Conservation (phyloP, 129 eudicot species). For the Helianthus tuberosus region DNA sequence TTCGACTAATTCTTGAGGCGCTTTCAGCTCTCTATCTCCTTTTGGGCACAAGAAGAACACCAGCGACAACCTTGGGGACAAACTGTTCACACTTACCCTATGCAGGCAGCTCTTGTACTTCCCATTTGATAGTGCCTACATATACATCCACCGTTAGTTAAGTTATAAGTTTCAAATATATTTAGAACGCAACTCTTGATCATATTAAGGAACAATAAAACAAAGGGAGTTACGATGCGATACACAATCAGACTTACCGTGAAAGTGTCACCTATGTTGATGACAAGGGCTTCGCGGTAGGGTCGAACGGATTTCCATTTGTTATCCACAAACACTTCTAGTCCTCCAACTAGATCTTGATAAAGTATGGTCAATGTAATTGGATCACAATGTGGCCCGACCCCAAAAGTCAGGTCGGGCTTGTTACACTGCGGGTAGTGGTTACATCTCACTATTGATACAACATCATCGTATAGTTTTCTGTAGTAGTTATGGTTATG, state of each 20-base stretch:
- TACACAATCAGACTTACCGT: conserved; percentile 17
- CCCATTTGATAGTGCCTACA: conserved; percentile 72
- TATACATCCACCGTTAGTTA: background rate
- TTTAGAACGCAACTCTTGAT: too few species aligned
- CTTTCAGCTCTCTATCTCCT: conserved; percentile 48
- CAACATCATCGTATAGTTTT: conserved; percentile 45
- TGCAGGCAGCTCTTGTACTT: conserved; percentile 62
- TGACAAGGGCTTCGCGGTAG: conserved; percentile 50
- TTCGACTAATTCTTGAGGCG: conserved; percentile 37
- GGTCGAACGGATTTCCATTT: conserved; percentile 63
- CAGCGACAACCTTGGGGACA: conserved; percentile 45
- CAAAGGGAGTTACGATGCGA: background rate
- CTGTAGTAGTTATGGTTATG: conserved; percentile 29
- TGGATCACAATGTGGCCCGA: conserved; percentile 79
- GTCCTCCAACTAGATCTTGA: conserved; percentile 78
- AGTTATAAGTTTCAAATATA: too few species aligned
- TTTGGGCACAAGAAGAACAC: conserved; percentile 56
- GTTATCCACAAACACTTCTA: conserved; percentile 50
- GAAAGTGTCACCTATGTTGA: conserved; percentile 84
- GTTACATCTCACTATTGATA: conserved; percentile 63
- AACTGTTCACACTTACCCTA: conserved; percentile 51
- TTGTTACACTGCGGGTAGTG: conserved; percentile 58
- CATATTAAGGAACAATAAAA: background rate
- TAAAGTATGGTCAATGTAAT: conserved; percentile 65
- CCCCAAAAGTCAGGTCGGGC: conserved; percentile 55